Conservation (phyloP, 768 basidiomycete species). For the Lenzites betulinus region DNA sequence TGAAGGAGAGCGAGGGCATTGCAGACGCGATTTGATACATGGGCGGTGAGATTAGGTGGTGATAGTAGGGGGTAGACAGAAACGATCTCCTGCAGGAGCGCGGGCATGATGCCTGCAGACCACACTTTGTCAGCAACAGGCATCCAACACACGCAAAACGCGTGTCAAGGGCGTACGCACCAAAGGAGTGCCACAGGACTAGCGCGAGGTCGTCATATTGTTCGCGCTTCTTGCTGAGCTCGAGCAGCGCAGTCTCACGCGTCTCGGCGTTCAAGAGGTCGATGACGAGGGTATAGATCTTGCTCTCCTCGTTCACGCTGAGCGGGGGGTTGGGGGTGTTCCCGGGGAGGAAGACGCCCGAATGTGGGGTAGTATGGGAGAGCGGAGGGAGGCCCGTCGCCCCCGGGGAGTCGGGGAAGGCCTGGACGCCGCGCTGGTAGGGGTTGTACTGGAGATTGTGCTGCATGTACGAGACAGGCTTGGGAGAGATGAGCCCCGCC, state of each 20-base stretch:
- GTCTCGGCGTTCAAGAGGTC: constrained; percentile 80
- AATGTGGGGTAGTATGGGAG: constrained; percentile 50
- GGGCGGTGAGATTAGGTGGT: constrained; percentile 94
- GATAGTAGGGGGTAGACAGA: constrained; percentile 96
- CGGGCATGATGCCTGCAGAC: constrained; percentile 89
- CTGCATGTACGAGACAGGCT: constrained; percentile 51
- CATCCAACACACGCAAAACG: not conserved
- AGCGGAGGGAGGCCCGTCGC: constrained; percentile 53
- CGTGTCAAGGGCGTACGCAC: constrained; percentile 44
- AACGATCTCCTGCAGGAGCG: constrained; percentile 95
- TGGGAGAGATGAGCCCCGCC: constrained; percentile 37
- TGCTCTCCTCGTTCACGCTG: constrained; percentile 57
- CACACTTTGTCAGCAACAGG: not conserved
- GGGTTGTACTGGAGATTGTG: constrained; percentile 60
- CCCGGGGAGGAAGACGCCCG: constrained; percentile 27
- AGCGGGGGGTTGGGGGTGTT: constrained; percentile 23
- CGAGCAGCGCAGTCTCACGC: constrained; percentile 89
- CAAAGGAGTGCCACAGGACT: constrained; percentile 98
- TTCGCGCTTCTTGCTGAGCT: constrained; percentile 98
- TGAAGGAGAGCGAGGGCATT: constrained; percentile 97
- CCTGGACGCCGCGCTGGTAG: constrained; percentile 55
- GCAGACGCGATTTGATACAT: constrained; percentile 97
- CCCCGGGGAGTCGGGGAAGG: constrained; percentile 67
- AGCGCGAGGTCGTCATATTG: constrained; percentile 98
- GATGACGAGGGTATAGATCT: constrained; percentile 90